Percentiles rank a stretch among this genome's conserved stretches.
phyloP scores from a whole-genome alignment of 768 basidiomycete species.

The Mrakia frigida region DNA sequence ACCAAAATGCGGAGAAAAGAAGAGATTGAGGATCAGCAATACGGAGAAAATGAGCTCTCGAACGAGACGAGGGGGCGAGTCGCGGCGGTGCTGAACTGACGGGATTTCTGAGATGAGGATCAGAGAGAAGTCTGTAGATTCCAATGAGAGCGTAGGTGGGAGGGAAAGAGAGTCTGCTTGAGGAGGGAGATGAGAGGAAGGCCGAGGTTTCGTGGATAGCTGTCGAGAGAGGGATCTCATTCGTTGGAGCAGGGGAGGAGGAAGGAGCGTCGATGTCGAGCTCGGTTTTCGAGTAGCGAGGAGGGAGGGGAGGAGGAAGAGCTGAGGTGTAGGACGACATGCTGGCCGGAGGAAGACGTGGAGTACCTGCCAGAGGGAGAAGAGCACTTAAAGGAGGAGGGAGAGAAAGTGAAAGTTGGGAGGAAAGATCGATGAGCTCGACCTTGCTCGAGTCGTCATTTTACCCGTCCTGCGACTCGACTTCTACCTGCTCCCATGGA shows the following conservation, averaged over 20 bases:
- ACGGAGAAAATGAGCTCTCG: neutral
- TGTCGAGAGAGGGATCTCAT: neutral
- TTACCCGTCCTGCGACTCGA: neutral
- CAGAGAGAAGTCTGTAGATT: constrained; percentile 1
- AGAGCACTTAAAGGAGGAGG: neutral
- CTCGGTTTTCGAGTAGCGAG: neutral
- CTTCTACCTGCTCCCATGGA: neutral
- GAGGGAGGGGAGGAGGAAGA: neutral
- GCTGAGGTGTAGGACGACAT: neutral
- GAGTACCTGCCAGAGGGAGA: neutral
- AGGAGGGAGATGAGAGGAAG: neutral
- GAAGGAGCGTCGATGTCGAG: neutral
- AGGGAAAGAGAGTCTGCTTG: constrained; percentile 11
- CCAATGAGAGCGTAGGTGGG: constrained; percentile 22
- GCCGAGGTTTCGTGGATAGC: neutral
- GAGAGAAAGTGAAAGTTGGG: neutral
- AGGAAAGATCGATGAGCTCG: neutral
- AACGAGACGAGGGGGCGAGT: neutral
- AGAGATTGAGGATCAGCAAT: neutral
- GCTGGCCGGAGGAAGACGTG: neutral
- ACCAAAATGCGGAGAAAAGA: neutral
- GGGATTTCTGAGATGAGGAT: neutral
- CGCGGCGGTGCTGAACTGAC: neutral
- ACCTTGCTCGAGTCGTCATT: neutral
- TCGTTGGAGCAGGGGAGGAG: neutral